Conservation (phyloP, 495 filamentous ascomycete species). For the Parathielavia appendiculata region DNA sequence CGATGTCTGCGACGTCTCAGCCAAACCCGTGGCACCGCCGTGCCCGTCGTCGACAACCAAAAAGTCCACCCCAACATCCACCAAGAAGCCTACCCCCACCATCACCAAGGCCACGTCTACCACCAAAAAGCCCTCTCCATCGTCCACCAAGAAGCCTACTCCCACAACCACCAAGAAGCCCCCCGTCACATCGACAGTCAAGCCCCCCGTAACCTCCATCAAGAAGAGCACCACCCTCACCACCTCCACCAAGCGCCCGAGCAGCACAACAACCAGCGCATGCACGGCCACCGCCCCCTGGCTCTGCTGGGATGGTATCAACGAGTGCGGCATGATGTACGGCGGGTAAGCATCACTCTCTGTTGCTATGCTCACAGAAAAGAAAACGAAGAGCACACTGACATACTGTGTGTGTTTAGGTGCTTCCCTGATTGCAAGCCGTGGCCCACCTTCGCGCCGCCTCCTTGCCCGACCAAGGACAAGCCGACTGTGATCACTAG, state of each 20-base stretch:
- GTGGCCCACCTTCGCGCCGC: conserved; percentile 19
- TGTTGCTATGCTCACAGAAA: no score
- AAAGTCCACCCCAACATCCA: no score
- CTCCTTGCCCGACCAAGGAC: conserved; percentile 8
- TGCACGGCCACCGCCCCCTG: conserved; percentile 1
- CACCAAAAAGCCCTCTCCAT: neutral
- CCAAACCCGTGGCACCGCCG: conserved; percentile 19
- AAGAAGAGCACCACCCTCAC: neutral
- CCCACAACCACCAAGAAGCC: neutral
- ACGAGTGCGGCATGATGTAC: conserved; percentile 24
- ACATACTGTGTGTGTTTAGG: conserved; percentile 1
- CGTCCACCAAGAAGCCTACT: neutral
- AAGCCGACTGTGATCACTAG: neutral
- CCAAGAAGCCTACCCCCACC: neutral
- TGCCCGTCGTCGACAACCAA: conserved; percentile 17
- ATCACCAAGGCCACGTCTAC: neutral
- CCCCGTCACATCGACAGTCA: neutral
- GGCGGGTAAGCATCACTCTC: conserved; percentile 22
- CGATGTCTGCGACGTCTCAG: conserved; percentile 18
- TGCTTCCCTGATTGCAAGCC: conserved; percentile 27
- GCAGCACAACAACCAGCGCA: neutral
- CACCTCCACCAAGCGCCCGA: neutral
- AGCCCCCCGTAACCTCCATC: neutral
- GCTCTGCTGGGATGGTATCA: conserved; percentile 21
- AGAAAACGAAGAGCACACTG: no score